Percentiles rank a stretch among this genome's conserved stretches.
Evolutionary conservation across 2,329 filamentous ascomycete species (phyloP).

Genomic region (Paraphaeosphaeria minitans): DNA sequence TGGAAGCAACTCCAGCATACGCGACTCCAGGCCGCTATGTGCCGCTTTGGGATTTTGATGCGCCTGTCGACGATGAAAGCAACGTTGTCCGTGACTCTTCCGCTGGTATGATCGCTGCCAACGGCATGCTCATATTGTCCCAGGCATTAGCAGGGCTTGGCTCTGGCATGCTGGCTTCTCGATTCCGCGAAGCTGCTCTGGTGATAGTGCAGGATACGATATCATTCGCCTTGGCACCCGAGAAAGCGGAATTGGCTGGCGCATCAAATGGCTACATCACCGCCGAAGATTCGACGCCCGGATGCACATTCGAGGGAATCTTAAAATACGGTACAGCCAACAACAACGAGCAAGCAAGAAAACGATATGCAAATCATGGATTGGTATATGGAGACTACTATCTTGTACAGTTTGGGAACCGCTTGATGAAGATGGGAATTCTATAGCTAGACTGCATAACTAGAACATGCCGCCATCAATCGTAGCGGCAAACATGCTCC

Average conservation of each 20-base stretch:
- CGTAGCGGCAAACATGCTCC: conserved; percentile 27
- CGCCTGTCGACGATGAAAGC: conserved; percentile 40
- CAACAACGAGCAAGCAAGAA: conserved; percentile 49
- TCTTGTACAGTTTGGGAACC: conserved; percentile 51
- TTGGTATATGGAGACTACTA: conserved; percentile 56
- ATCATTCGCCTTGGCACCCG: conserved; percentile 32
- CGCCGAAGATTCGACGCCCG: conserved; percentile 26
- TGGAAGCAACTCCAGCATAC: conserved; percentile 35
- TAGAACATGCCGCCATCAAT: conserved; percentile 1
- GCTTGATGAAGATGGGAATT: conserved; percentile 40
- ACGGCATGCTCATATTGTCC: conserved; percentile 40
- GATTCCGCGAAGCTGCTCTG: conserved; percentile 21
- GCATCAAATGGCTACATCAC: conserved; percentile 21
- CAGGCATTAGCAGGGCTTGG: conserved; percentile 32
- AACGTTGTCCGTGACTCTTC: conserved; percentile 48
- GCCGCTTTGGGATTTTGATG: conserved; percentile 57
- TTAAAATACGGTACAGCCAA: conserved; percentile 53
- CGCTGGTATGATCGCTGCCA: conserved; percentile 48
- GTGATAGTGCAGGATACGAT: conserved; percentile 25
- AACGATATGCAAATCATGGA: conserved; percentile 50
- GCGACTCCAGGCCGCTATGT: conserved; percentile 32
- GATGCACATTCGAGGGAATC: conserved; percentile 48
- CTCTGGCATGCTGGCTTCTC: conserved; percentile 37
- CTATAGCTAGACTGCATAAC: conserved; percentile 6
- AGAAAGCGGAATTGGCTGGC: conserved; percentile 22